These are phyloP conservation scores for Eucalyptus regnans DNA, from an alignment of 345 rosid genomes.

Conservation along the genomic window DNA sequence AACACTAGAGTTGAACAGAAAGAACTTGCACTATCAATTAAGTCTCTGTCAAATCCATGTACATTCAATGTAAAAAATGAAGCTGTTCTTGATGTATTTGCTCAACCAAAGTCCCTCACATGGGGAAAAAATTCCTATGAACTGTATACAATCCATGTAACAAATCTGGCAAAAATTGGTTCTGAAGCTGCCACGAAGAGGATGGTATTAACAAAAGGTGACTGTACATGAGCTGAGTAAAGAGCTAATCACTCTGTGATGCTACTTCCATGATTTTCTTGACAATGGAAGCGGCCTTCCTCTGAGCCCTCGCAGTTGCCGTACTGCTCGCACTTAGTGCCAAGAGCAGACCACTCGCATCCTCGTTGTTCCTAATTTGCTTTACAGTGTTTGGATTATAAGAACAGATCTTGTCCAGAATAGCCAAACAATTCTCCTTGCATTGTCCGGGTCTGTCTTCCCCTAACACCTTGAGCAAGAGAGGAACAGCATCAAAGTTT, in stretches of 20 bases:
- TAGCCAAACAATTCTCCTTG: conserved; percentile 40
- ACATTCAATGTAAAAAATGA: not conserved
- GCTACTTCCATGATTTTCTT: conserved; percentile 3
- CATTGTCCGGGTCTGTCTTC: conserved; percentile 9
- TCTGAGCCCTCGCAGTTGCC: conserved; percentile 34
- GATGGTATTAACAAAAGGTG: not conserved
- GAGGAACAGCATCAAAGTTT: conserved; percentile 19
- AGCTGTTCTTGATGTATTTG: not conserved
- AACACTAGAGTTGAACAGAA: not conserved
- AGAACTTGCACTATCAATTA: not conserved
- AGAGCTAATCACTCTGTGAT: not conserved
- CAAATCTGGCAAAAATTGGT: not conserved
- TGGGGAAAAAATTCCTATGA: not conserved
- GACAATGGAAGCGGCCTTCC: conserved; percentile 39
- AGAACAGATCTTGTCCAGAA: conserved; percentile 22
- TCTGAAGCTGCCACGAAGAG: not conserved
- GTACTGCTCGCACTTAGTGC: conserved; percentile 24
- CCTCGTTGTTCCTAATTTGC: conserved; percentile 21
- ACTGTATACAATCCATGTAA: not conserved
- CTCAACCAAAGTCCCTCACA: not conserved
- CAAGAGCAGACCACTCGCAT: conserved; percentile 18
- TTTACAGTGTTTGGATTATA: conserved; percentile 4
- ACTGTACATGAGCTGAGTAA: not conserved
- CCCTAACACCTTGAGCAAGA: conserved; percentile 32
- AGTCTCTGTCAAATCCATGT: not conserved